Conservation (phyloP, 2,329 filamentous ascomycete species). For the Aspergillus ochraceoroseus region DNA sequence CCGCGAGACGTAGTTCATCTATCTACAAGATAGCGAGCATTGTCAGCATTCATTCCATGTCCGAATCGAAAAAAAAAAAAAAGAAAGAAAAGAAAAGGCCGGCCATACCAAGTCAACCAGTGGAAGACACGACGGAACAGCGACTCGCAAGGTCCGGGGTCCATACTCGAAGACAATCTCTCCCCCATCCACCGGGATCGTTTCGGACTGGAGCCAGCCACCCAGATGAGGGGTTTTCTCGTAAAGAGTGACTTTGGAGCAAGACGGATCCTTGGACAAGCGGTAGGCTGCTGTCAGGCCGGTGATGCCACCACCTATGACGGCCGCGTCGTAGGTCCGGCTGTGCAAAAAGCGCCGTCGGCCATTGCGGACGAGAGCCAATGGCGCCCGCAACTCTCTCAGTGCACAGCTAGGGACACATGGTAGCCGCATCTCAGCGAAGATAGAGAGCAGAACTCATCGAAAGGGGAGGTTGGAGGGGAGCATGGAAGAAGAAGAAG, state of each 20-base stretch:
- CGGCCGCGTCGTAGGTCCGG: slow-evolving; percentile 51
- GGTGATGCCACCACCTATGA: slow-evolving; percentile 78
- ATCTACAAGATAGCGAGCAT: slow-evolving; percentile 44
- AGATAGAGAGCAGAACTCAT: slow-evolving; percentile 4
- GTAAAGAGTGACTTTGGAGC: slow-evolving; percentile 71
- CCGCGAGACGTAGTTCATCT: slow-evolving; percentile 51
- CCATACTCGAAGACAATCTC: slow-evolving; percentile 76
- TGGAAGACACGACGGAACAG: slow-evolving; percentile 56
- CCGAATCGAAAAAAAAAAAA: neutral
- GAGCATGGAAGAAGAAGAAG: neutral
- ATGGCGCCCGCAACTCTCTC: slow-evolving; percentile 19
- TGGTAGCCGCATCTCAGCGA: slow-evolving; percentile 29
- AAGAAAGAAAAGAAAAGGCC: neutral
- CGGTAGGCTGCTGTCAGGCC: slow-evolving; percentile 76
- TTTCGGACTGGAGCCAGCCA: slow-evolving; percentile 74
- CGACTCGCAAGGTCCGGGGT: slow-evolving; percentile 67
- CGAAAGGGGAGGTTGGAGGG: slow-evolving; percentile 4
- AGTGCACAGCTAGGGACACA: slow-evolving; percentile 24
- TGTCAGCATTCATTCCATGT: neutral
- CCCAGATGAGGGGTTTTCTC: slow-evolving; percentile 67
- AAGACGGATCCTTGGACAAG: slow-evolving; percentile 62
- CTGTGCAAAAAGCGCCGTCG: slow-evolving; percentile 22
- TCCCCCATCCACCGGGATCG: slow-evolving; percentile 54
- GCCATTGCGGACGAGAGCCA: slow-evolving; percentile 16
- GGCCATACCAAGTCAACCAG: slow-evolving; percentile 65